Base-by-base conservation (phyloP, 1,284 basidiomycete species). In the Stereum hirsutum region DNA sequence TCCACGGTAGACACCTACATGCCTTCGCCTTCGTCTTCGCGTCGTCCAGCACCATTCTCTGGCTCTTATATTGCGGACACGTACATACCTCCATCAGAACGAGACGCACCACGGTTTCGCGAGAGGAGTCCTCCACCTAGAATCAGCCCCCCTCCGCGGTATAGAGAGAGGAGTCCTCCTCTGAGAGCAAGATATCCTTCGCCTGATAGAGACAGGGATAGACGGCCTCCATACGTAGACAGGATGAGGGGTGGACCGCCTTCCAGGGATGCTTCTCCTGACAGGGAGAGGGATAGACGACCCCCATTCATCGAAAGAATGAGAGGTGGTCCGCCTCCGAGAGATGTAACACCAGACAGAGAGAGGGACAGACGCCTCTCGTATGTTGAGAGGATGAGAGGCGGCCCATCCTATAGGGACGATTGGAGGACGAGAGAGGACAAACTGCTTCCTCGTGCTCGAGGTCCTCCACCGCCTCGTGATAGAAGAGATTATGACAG, bases 401-500 rank as follows among this genome's bases (percentile, higher is more conserved):
- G 33, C 8, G 15, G 33, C 15, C 33, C 33, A 17, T 17, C 11
- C 3, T 19, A 23, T 23, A 23, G 35, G 17, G 24, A 32, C 15
- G 48, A 49, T 19, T 34, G 37, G 41, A 43, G 42, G 39, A 36
- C 33, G n/a, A 31, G 48, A 38, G 48, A 49, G 33, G 47, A 48
- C 37, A 49, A 47, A 38, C 40, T 41, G 23, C 21, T 33, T 37
- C 47, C 43, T 23, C 21, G 39, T 10, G 41, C 44, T 20, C 44
- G 40, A 20, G 48, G 42, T 19, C 31, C 41, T 24, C 39, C 39
- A 25, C 36, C 37, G 4, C 39, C 41, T 31, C 35, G 25, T 32
- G 21, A 44, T 20, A 41, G 50, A 24, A 39, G 47, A 17, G 50
- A 46, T 32, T 34, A 42, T 33, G 47, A 48, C 28, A 40, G 45